phyloP scores from a whole-genome alignment of 1,284 basidiomycete genomes.

The Mycosarcoma mackinlayi region DNA sequence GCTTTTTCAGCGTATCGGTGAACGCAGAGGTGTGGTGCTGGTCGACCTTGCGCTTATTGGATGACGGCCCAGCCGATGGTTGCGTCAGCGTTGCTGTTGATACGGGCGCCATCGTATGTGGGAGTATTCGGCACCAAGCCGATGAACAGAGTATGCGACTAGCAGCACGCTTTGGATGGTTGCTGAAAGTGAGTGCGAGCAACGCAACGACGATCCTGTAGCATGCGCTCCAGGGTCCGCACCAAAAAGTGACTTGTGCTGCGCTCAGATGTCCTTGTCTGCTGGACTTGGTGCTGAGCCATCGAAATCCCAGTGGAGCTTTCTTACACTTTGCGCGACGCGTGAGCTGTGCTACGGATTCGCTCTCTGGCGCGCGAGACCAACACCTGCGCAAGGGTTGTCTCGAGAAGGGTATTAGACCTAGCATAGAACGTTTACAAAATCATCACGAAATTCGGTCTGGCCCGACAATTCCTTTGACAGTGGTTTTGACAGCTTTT shows the following conservation, averaged over 20 bases:
- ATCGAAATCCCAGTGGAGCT: neutral
- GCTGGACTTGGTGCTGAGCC: slow-evolving; percentile 8
- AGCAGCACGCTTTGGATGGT: neutral
- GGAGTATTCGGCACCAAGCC: slow-evolving; percentile 11
- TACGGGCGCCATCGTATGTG: slow-evolving; percentile 45
- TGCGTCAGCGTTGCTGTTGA: slow-evolving; percentile 33
- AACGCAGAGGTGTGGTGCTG: slow-evolving; percentile 50
- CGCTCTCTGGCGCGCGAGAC: slow-evolving; percentile 10
- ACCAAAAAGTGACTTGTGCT: slow-evolving; percentile 8
- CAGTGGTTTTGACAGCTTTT: slow-evolving; percentile 15
- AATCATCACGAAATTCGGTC: too few relatives aligned
- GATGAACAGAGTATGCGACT: slow-evolving; percentile 3
- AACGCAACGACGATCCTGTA: neutral
- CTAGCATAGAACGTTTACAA: too few relatives aligned
- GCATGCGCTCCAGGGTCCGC: slow-evolving; percentile 14
- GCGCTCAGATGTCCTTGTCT: neutral
- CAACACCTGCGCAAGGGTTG: slow-evolving; percentile 19
- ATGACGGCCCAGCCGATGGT: slow-evolving; percentile 19
- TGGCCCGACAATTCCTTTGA: slow-evolving; percentile 20
- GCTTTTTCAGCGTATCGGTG: slow-evolving; percentile 57
- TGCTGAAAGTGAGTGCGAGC: neutral
- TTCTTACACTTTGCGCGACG: slow-evolving; percentile 43
- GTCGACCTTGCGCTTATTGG: slow-evolving; percentile 50
- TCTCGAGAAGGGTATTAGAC: too few relatives aligned
- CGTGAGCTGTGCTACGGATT: slow-evolving; percentile 12